phyloP scores from a whole-genome alignment of 148 eudicot genomes.

The Polygonum maritimum region DNA sequence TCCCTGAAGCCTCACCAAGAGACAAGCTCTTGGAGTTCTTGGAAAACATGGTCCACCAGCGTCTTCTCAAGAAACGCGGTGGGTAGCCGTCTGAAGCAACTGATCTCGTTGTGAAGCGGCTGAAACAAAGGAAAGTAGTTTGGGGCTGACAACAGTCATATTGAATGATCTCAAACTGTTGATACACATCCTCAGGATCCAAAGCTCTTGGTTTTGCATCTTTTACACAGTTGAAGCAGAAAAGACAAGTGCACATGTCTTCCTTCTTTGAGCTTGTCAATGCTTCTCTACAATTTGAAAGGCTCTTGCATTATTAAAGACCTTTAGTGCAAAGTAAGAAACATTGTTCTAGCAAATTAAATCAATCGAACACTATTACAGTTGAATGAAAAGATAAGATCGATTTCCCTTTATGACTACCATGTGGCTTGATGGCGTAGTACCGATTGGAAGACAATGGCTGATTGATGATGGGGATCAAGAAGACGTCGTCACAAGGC shows the following conservation, averaged over 20 bases:
- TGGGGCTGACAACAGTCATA: background rate
- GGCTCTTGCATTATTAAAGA: too few relatives aligned
- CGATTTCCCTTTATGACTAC: conserved; percentile 26
- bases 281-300: conserved; percentile 12
- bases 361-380: background rate
- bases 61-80: conserved; percentile 41
- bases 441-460: conserved; percentile 25
- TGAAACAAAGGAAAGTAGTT: conserved; percentile 10
- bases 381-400: background rate
- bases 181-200: conserved; percentile 43
- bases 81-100: conserved; percentile 49
- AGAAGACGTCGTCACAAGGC: conserved; percentile 22
- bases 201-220: conserved; percentile 51
- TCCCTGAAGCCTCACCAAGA: conserved; percentile 52
- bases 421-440: conserved; percentile 27
- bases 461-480: conserved; percentile 28
- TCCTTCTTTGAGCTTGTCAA: conserved; percentile 37
- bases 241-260: conserved; percentile 28
- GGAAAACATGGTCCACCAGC: conserved; percentile 29
- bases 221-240: conserved; percentile 25
- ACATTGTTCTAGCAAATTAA: too few relatives aligned
- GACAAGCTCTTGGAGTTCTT: conserved; percentile 21
- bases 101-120: conserved; percentile 33
- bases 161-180: conserved; percentile 41
- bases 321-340: too few relatives aligned